phyloP scores from a whole-genome alignment of 352 stramenopile species.

The Pythium diclinum region DNA sequence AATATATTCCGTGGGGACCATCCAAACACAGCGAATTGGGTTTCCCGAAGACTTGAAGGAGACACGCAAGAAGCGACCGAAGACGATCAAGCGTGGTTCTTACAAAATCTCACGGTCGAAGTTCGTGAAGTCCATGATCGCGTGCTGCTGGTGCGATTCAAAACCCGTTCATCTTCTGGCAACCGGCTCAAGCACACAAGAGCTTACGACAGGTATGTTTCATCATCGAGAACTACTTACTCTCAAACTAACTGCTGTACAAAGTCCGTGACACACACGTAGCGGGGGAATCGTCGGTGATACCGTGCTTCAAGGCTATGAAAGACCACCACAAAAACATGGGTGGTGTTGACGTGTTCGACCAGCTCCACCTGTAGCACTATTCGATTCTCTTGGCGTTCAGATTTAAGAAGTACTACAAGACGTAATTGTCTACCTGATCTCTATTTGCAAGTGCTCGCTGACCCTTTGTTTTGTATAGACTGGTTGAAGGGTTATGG shows the following conservation, averaged over 20 bases:
- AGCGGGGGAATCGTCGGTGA: background rate
- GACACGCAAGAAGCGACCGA: background rate
- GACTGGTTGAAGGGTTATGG: too few species aligned
- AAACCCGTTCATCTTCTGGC: background rate
- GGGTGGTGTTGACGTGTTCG: conserved; percentile 25
- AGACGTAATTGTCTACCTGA: too few species aligned
- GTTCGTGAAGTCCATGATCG: background rate
- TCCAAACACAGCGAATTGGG: background rate
- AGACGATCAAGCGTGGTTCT: background rate
- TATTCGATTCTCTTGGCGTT: conserved; percentile 17
- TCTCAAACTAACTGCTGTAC: too few species aligned
- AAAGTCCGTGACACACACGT: background rate
- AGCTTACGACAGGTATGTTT: background rate
- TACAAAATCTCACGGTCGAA: background rate
- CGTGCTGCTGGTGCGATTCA: background rate
- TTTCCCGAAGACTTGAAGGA: background rate
- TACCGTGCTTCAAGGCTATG: conserved; percentile 11
- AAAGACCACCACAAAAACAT: conserved; percentile 26
- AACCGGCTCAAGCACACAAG: background rate
- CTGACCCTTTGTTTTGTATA: too few species aligned
- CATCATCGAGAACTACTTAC: background rate
- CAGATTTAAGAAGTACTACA: conserved; percentile 30
- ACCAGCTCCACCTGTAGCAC: conserved; percentile 24
- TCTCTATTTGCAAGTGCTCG: too few species aligned
- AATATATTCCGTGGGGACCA: background rate